These are phyloP conservation scores for Lyophyllum semitale DNA, from an alignment of 768 basidiomycete genomes.

Conservation along the genomic window DNA sequence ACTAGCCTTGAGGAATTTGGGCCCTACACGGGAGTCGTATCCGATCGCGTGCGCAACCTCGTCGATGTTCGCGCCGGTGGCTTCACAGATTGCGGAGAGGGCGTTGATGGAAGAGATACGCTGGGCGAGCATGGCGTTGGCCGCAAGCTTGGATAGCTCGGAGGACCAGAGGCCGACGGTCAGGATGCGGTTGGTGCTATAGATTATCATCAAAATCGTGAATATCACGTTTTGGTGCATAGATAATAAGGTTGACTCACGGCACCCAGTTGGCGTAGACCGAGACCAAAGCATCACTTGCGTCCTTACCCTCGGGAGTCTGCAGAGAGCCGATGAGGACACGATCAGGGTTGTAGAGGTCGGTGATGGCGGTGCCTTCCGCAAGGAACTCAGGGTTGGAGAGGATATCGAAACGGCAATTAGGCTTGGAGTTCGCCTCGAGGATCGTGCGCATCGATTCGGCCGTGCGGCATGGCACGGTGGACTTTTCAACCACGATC, in stretches of 20 bases:
- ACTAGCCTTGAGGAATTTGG: slow-evolving; percentile 93
- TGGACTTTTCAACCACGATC: slow-evolving; percentile 99
- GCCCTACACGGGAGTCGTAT: slow-evolving; percentile 88
- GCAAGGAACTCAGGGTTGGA: slow-evolving; percentile 99
- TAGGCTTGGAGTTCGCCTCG: slow-evolving; percentile 94
- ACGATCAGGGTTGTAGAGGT: slow-evolving; percentile 89
- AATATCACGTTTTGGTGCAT: slow-evolving; percentile 2
- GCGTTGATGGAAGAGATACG: slow-evolving; percentile 98
- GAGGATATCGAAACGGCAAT: slow-evolving; percentile 93
- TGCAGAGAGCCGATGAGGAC: slow-evolving; percentile 97
- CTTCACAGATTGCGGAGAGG: slow-evolving; percentile 97
- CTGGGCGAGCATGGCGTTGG: slow-evolving; percentile 99
- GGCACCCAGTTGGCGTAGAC: slow-evolving; percentile 98
- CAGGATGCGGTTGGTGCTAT: slow-evolving; percentile 74
- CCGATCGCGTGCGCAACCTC: slow-evolving; percentile 96
- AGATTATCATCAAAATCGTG: not conserved
- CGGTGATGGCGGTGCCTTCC: slow-evolving; percentile 93
- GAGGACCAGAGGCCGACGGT: slow-evolving; percentile 98
- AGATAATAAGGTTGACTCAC: slow-evolving; percentile 44
- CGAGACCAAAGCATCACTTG: slow-evolving; percentile 72
- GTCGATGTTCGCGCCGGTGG: slow-evolving; percentile 97
- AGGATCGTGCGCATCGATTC: slow-evolving; percentile 99
- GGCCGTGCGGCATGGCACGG: slow-evolving; percentile 97
- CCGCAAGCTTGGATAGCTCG: slow-evolving; percentile 96
- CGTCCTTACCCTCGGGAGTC: slow-evolving; percentile 80